Evolutionary conservation across 345 rosid genomes (phyloP).

Genomic region (Nasturtium officinale): DNA sequence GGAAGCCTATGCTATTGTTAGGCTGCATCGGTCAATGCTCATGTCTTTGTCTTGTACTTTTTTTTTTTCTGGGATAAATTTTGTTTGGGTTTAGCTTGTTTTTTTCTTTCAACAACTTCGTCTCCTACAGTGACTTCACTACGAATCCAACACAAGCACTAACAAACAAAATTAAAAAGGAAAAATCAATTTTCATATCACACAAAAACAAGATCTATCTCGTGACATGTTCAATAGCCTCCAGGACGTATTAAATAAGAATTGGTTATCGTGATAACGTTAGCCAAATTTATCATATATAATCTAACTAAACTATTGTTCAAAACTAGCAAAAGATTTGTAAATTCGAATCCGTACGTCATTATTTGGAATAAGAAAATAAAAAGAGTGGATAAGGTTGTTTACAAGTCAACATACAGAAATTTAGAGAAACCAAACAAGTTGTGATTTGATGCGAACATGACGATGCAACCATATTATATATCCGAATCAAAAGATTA

Average conservation of each 20-base stretch:
- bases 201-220: background rate
- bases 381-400: conserved; percentile 31
- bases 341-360: background rate
- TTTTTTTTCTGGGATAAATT: background rate
- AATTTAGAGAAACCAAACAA: conserved; percentile 3
- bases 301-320: background rate
- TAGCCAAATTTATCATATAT: background rate
- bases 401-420: conserved; percentile 40
- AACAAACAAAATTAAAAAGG: background rate
- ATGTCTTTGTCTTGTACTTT: conserved; percentile 8
- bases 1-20: conserved; percentile 23
- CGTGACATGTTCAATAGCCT: background rate
- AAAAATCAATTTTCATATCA: background rate
- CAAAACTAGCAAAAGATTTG: background rate
- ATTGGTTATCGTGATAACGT: background rate
- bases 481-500: conserved; percentile 12
- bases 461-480: conserved; percentile 38
- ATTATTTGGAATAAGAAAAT: background rate
- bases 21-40: conserved; percentile 24
- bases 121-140: conserved; percentile 10
- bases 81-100: background rate
- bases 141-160: conserved; percentile 8
- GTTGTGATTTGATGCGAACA: conserved; percentile 24
- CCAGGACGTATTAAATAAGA: background rate
- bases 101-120: conserved; percentile 1